phyloP scores from a whole-genome alignment of 306 rosid species.

The Cucurbita argyrosperma region DNA sequence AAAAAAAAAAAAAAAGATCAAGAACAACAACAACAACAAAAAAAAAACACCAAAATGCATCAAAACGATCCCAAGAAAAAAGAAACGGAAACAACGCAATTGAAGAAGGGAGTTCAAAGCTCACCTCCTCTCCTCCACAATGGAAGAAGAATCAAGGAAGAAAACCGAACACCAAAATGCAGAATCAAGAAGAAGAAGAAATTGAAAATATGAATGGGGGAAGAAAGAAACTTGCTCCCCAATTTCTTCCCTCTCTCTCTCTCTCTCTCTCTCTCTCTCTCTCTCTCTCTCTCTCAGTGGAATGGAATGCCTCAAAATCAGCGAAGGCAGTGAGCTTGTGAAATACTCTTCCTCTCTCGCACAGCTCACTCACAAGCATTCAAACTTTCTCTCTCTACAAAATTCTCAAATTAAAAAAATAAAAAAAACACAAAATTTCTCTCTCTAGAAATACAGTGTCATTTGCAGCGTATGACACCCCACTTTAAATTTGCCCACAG shows the following conservation, averaged over 20 bases:
- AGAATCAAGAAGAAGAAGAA: neutral
- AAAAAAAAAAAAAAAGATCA: neutral
- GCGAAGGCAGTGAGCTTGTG: constrained; percentile 36
- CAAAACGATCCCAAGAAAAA: neutral
- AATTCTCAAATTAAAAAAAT: neutral
- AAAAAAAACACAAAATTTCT: neutral
- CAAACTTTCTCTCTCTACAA: constrained; percentile 15
- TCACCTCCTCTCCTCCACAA: neutral
- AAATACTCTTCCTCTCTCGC: constrained; percentile 29
- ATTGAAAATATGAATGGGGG: neutral
- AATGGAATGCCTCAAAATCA: constrained; percentile 9
- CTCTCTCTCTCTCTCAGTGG: neutral
- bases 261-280: neutral
- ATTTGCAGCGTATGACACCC: neutral
- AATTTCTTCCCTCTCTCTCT: neutral
- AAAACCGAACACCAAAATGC: neutral
- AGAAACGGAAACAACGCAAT: neutral
- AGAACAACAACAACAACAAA: neutral
- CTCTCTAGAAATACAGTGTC: neutral
- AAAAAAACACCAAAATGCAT: neutral
- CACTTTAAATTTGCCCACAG: constrained; percentile 37
- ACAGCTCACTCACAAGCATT: neutral
- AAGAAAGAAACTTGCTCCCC: neutral
- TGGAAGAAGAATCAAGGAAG: neutral
- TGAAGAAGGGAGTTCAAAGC: neutral